A percentile compares a stretch with the other conserved stretches of the same genome.
These are phyloP conservation scores for Cruciata laevipes DNA, from an alignment of 257 asterid genomes.

Conservation along the genomic window DNA sequence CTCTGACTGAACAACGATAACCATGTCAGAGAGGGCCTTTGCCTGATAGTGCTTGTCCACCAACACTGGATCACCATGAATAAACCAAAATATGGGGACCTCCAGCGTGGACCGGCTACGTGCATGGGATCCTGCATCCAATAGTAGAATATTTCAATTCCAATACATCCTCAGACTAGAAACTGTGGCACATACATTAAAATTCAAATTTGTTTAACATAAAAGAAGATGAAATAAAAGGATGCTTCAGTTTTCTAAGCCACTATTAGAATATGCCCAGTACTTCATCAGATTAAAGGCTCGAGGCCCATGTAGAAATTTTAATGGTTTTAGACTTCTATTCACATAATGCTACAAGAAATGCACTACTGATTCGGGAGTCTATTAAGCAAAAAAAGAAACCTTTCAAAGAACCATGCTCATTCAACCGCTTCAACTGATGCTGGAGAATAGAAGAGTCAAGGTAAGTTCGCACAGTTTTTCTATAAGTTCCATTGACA, in stretches of 20 bases:
- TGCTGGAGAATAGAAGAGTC: slow-evolving; percentile 96
- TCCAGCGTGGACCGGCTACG: slow-evolving; percentile 88
- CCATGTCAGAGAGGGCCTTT: slow-evolving; percentile 94
- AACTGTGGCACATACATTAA: neutral
- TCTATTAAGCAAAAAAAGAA: slow-evolving; percentile 1
- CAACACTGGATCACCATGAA: slow-evolving; percentile 74
- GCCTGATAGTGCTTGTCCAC: slow-evolving; percentile 97
- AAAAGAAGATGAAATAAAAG: neutral
- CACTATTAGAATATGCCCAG: neutral
- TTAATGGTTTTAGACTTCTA: neutral
- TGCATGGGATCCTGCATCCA: slow-evolving; percentile 77
- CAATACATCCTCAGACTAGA: neutral
- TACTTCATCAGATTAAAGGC: neutral
- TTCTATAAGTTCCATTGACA: slow-evolving; percentile 93
- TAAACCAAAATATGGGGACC: slow-evolving; percentile 93
- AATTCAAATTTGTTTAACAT: neutral
- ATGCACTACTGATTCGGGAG: slow-evolving; percentile 6
- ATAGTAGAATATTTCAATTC: neutral
- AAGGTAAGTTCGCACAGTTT: slow-evolving; percentile 83
- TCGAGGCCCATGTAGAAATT: neutral
- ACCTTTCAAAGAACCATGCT: slow-evolving; percentile 90
- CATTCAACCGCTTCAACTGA: slow-evolving; percentile 77
- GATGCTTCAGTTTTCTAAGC: neutral
- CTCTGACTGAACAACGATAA: slow-evolving; percentile 94
- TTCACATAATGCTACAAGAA: slow-evolving; percentile 6